These are phyloP conservation scores for Dryas integrifolia DNA, from an alignment of 331 rosid species.

Conservation along the genomic window DNA sequence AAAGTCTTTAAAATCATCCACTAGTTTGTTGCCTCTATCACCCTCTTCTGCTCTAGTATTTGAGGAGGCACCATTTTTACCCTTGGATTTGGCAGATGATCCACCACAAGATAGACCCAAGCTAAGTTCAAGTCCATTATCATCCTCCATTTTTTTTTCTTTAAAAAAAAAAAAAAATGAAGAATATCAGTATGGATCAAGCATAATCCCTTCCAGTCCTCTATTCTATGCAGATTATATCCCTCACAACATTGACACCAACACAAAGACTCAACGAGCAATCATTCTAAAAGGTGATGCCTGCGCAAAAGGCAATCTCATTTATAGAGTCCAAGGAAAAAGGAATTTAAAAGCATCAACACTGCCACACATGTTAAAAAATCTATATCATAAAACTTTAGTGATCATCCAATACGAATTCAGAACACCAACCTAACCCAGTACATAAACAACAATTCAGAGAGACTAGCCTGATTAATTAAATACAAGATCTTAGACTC, in stretches of 20 bases:
- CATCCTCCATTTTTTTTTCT: constrained; percentile 71
- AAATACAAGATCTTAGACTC: neutral
- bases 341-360: constrained; percentile 23
- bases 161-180: neutral
- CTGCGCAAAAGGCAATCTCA: constrained; percentile 15
- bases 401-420: neutral
- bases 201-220: constrained; percentile 19
- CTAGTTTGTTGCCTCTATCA: constrained; percentile 65
- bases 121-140: constrained; percentile 92
- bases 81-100: constrained; percentile 65
- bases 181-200: constrained; percentile 23
- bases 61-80: constrained; percentile 65
- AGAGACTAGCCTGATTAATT: neutral
- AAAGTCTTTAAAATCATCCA: constrained; percentile 72
- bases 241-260: constrained; percentile 9
- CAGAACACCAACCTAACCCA: neutral
- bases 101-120: constrained; percentile 88
- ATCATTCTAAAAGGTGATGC: constrained; percentile 27
- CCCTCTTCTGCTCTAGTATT: constrained; percentile 61
- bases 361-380: neutral
- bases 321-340: constrained; percentile 20
- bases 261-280: neutral
- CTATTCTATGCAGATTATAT: constrained; percentile 15
- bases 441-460: constrained; percentile 2
- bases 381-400: too few species aligned